Conservation (phyloP, 176 grass and related monocot genomes). For the Metroxylon sagu region DNA sequence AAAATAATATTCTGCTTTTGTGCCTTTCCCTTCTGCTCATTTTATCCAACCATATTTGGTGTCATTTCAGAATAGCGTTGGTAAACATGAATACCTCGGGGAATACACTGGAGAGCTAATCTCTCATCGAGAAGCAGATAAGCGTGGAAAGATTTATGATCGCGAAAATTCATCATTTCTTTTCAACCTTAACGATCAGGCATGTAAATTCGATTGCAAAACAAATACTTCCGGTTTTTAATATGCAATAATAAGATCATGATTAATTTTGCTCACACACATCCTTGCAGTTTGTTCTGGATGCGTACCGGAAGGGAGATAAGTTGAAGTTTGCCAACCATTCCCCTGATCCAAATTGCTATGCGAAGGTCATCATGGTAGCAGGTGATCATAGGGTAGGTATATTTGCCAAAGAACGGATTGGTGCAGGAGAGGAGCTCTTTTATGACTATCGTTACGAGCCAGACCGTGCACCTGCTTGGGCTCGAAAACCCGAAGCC, state of each 20-base stretch:
- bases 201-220: constrained; percentile 9
- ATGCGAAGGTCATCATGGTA: constrained; percentile 94
- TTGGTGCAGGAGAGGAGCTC: constrained; percentile 63
- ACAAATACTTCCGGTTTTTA: no score
- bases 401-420: constrained; percentile 91
- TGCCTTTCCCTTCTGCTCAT: not conserved
- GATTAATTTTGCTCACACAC: no score
- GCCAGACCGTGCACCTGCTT: constrained; percentile 68
- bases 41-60: not conserved
- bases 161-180: constrained; percentile 95
- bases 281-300: constrained; percentile 75
- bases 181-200: constrained; percentile 97
- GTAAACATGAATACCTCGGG: constrained; percentile 94
- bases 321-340: constrained; percentile 98
- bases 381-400: constrained; percentile 92
- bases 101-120: constrained; percentile 98
- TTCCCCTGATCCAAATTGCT: constrained; percentile 91
- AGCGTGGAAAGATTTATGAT: constrained; percentile 94
- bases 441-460: constrained; percentile 95
- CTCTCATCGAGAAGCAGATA: constrained; percentile 90
- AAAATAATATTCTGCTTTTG: constrained; percentile 3
- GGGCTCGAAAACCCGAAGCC: constrained; percentile 80
- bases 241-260: no score
- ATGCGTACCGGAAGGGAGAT: constrained; percentile 92
- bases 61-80: constrained; percentile 67